A percentile compares a stretch with the other conserved stretches of the same genome.
Conservation (phyloP, 2,329 filamentous ascomycete genomes). For the Talaromyces sp. region DNA sequence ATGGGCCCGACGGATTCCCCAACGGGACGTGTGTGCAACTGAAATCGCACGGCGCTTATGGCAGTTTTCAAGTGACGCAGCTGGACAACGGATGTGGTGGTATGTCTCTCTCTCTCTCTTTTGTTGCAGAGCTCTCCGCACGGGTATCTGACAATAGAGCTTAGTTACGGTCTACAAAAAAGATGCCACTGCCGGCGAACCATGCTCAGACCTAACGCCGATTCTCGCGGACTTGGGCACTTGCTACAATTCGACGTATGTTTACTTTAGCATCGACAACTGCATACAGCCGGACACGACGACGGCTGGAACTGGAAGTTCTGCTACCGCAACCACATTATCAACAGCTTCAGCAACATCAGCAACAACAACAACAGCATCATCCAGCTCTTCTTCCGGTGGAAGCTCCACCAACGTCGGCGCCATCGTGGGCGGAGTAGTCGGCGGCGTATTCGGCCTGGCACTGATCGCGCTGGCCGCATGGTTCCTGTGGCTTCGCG, state of each 20-base stretch:
- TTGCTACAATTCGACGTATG: slow-evolving; percentile 2
- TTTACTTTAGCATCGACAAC: slow-evolving; percentile 2
- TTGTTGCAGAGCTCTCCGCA: too few species aligned
- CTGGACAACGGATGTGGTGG: not conserved
- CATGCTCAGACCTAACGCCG: not conserved
- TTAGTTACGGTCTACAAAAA: slow-evolving; percentile 4
- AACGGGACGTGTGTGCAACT: not conserved
- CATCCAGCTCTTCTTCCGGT: not conserved
- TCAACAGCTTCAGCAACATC: not conserved
- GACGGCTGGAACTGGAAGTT: not conserved
- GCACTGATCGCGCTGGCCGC: not conserved
- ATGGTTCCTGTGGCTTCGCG: not conserved
- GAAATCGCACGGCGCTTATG: not conserved
- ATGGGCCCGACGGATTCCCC: slow-evolving; percentile 1
- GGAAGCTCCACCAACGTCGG: not conserved
- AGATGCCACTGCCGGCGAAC: not conserved
- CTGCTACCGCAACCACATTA: not conserved
- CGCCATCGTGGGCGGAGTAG: not conserved
- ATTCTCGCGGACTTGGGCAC: not conserved
- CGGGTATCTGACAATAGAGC: not conserved
- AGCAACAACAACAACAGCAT: not conserved
- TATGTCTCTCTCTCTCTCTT: not conserved
- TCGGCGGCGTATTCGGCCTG: not conserved
- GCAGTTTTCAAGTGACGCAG: slow-evolving; percentile 3
- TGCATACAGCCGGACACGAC: not conserved